Base-by-base conservation (phyloP, 805 yeast genomes). In the Hermanozyma aechmeae region DNA sequence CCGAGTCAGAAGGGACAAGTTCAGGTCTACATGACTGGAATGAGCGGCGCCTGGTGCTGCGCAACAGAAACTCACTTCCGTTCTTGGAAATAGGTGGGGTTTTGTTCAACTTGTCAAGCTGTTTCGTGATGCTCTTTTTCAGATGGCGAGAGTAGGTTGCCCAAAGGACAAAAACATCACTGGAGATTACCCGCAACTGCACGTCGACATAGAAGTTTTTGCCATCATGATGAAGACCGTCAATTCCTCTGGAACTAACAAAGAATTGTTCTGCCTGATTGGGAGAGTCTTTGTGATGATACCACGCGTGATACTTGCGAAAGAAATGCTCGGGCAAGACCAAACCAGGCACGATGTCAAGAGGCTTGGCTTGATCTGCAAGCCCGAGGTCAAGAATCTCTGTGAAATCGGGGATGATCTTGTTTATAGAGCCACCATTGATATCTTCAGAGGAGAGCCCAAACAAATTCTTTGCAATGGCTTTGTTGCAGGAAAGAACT, bases 251-350 rank as follows among this genome's bases (percentile, higher is more conserved):
- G 2, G 86, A 78, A 16, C 66, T 63, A 34, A 73, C 47, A 35
- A 80, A 78, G 27, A 73, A 54, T 3, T 53, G 45, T 26, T 71
- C 74, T 15, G 68, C 68, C n/a, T 27, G 62, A 17, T 49, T 41
- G 9, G 18, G n/a, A 50, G 56, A 26, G 48, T 51, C 40, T 42
- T 23, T 28, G 6, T 27, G 37, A 11, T 39, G 41, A 16, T 36
- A 33, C 14, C 31, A 33, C 1, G 80, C 76, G 32, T 66, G 63
- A 30, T 74, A 65, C 39, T 77, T 76, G 37, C 96, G 68, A 57
- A 89, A 86, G 48, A 81, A 79, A 53, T 86, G 96, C 51, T 87
- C 97, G 0, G 96, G 94, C 9, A 87, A 58, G 0, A 87, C 95
- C 28, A 83, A 55, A 1, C 96, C 96, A 0, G 79, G 72, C 5